Percentiles rank a stretch among this genome's conserved stretches.
phyloP scores from a whole-genome alignment of 1,284 basidiomycete genomes.

The Pseudozyma pruni region DNA sequence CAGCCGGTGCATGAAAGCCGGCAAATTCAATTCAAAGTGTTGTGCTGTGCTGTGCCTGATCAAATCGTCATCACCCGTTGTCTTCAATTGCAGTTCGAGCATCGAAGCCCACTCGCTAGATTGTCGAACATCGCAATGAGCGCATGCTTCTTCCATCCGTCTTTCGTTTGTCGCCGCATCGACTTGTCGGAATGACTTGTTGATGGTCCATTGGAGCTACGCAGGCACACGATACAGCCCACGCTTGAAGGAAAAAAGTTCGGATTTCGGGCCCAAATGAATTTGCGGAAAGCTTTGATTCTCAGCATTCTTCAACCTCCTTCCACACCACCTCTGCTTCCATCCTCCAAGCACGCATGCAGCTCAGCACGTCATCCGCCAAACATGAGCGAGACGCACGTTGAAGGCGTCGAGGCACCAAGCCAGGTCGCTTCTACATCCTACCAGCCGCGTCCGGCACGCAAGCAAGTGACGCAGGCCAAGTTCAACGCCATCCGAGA shows the following conservation, averaged over 20 bases:
- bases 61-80: no score
- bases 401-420: slow-evolving; percentile 1
- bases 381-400: slow-evolving; percentile 29
- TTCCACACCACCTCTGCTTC: neutral
- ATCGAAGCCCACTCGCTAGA: neutral
- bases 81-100: neutral
- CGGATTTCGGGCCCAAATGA: slow-evolving; percentile 11
- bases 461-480: slow-evolving; percentile 59
- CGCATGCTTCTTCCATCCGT: no score
- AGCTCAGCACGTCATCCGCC: neutral
- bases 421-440: slow-evolving; percentile 36
- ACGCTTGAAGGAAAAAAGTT: neutral
- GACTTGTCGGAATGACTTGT: no score
- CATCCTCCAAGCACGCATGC: neutral
- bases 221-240: no score
- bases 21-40: neutral
- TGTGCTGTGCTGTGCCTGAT: slow-evolving; percentile 3
- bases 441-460: slow-evolving; percentile 58
- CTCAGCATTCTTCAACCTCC: neutral
- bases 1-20: slow-evolving; percentile 4
- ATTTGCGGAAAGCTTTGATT: neutral
- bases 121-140: no score
- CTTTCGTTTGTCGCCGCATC: no score
- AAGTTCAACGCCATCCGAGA: slow-evolving; percentile 61
- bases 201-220: no score